Evolutionary conservation across 768 basidiomycete genomes (phyloP), one percentile per base, ranked within the genome.

Genomic region (Mycena olivaceomarginata): DNA sequence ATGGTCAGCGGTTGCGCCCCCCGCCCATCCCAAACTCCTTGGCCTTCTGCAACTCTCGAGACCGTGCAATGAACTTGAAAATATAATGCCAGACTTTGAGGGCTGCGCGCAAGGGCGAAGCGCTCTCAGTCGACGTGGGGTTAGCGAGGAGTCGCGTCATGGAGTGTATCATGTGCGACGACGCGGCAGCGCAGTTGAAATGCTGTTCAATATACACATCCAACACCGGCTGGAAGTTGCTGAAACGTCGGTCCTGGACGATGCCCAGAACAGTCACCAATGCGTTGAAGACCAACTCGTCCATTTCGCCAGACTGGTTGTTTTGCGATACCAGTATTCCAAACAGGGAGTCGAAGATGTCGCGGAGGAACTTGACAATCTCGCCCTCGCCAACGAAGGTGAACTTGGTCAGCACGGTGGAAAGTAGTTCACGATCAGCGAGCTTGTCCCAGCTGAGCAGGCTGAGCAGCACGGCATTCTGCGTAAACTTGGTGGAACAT

Each of bases 1-100:
- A 84, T 97, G 96, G 77, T 97, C 96, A 10, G 94, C 93, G 0
- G 96, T 97, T 1, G 94, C 93, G 13, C 94, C 95, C 95, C 13
- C 93, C 93, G 37, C 94, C 93, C 88, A 96, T 93, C 0, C 94
- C 94, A 31, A 94, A 83, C 75, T 97, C 96, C 82, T 94, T 94
- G 8, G 89, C 88, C 84, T 96, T 96, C 84, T 98, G 97, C 60
- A 98, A 84, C 81, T 97, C 96, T 46, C 97, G 89, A 3, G 97
- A 94, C n/a, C 96, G 91, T 18, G 95, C 93, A 81, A 98, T 95
- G 85, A 99, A 96, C 83, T 96, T 96, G 92, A 99, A 96, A 80
- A 99, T 93, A 82, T 98, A 97, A 82, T 97, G 95, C 97, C 97
- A 98, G 41, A 99, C 98, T 84, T 99, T 99, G 76, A 99, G 88